Conservation (phyloP, 495 filamentous ascomycete genomes). For the Pyronema omphalodes region DNA sequence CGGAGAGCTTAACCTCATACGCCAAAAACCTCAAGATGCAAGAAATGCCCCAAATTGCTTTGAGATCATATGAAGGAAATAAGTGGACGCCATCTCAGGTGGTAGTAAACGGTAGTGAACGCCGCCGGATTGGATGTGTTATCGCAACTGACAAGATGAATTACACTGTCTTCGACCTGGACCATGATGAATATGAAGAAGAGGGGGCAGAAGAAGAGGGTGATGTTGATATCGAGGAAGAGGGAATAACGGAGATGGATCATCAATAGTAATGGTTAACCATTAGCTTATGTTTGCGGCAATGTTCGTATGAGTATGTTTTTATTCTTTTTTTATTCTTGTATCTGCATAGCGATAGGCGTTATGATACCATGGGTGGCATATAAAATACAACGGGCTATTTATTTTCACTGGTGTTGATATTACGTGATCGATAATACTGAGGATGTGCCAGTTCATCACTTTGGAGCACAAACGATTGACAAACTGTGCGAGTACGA, state of each 20-base stretch:
- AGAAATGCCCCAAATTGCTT: constrained; percentile 12
- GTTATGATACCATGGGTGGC: not conserved
- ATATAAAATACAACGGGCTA: too few relatives aligned
- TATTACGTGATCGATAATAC: too few relatives aligned
- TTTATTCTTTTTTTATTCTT: not conserved
- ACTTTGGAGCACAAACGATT: too few relatives aligned
- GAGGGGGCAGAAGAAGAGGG: constrained; percentile 10
- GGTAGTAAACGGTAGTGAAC: constrained; percentile 37
- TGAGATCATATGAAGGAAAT: constrained; percentile 23
- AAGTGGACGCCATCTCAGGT: constrained; percentile 31
- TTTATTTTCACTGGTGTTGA: too few relatives aligned
- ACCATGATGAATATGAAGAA: constrained; percentile 24
- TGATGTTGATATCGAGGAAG: constrained; percentile 21
- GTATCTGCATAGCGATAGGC: not conserved
- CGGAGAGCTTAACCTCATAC: constrained; percentile 12
- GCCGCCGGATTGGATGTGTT: constrained; percentile 36
- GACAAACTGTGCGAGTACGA: too few relatives aligned
- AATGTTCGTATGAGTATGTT: not conserved
- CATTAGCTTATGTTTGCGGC: not conserved
- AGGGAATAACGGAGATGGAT: constrained; percentile 7
- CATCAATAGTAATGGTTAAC: not conserved
- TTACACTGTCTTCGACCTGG: constrained; percentile 41
- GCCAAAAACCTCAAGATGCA: constrained; percentile 8
- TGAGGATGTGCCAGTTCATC: too few relatives aligned
- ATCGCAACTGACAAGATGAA: constrained; percentile 36